Evolutionary conservation across 2,329 filamentous ascomycete genomes (phyloP).

Genomic region (Pseudonectria foliicola): DNA sequence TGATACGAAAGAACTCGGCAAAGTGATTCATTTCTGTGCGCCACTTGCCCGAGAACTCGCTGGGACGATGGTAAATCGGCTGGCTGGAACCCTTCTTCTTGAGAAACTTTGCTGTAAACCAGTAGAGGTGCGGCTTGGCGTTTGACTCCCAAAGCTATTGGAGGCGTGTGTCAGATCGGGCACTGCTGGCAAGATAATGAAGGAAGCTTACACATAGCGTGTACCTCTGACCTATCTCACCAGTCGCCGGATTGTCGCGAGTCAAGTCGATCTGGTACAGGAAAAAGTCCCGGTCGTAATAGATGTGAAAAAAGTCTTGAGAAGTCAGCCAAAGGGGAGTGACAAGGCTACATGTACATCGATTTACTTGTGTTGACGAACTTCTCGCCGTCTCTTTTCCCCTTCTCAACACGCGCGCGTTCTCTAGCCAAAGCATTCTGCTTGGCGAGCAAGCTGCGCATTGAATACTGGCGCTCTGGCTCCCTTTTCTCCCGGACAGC

Average conservation of each 20-base stretch:
- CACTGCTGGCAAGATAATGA: neutral
- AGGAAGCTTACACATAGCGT: slow-evolving; percentile 46
- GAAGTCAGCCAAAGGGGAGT: too few relatives aligned
- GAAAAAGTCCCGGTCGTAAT: slow-evolving; percentile 55
- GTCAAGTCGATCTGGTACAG: slow-evolving; percentile 56
- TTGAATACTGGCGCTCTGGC: slow-evolving; percentile 33
- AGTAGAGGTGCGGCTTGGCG: slow-evolving; percentile 52
- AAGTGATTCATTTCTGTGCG: slow-evolving; percentile 43
- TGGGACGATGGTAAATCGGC: slow-evolving; percentile 32
- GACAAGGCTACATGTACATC: too few relatives aligned
- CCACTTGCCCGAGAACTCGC: slow-evolving; percentile 32
- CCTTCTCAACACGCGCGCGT: slow-evolving; percentile 28
- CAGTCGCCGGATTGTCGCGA: slow-evolving; percentile 38
- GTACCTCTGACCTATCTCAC: slow-evolving; percentile 51
- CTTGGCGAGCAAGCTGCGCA: slow-evolving; percentile 27
- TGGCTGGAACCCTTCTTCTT: slow-evolving; percentile 32
- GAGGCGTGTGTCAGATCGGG: neutral
- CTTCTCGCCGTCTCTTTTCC: slow-evolving; percentile 33
- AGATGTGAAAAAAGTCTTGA: slow-evolving; percentile 56
- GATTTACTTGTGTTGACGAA: slow-evolving; percentile 44
- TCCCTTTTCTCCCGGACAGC: slow-evolving; percentile 24
- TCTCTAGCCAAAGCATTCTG: slow-evolving; percentile 25
- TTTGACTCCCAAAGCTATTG: slow-evolving; percentile 63
- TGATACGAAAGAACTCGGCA: slow-evolving; percentile 47
- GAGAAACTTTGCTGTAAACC: slow-evolving; percentile 47